These are phyloP conservation scores for Penicillium samsonianum DNA, from an alignment of 495 filamentous ascomycete species.

Conservation along the genomic window DNA sequence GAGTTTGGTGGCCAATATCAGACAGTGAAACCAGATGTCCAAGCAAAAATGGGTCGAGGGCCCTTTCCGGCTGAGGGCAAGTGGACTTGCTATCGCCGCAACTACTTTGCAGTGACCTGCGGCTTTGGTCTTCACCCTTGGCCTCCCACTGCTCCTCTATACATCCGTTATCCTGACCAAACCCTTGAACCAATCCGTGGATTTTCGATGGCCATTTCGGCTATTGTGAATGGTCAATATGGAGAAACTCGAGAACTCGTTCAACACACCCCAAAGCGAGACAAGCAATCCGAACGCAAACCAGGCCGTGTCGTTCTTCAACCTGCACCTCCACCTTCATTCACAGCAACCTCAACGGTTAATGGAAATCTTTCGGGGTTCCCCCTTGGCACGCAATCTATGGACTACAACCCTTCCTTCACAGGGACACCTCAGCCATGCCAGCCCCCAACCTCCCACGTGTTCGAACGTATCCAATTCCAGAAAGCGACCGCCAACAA, in stretches of 20 bases:
- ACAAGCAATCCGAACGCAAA: constrained; percentile 82
- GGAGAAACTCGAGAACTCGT: constrained; percentile 84
- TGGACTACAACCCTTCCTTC: constrained; percentile 46
- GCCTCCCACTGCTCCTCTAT: constrained; percentile 51
- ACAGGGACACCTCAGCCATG: constrained; percentile 33
- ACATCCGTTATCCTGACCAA: constrained; percentile 44
- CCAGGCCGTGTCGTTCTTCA: constrained; percentile 71
- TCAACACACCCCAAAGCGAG: constrained; percentile 92
- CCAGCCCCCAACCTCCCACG: constrained; percentile 51
- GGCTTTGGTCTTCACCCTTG: constrained; percentile 66
- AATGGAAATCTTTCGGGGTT: constrained; percentile 33
- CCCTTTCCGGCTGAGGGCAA: constrained; percentile 84
- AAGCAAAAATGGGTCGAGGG: constrained; percentile 87
- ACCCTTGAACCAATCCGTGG: constrained; percentile 58
- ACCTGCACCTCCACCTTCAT: constrained; percentile 60
- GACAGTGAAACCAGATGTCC: constrained; percentile 71
- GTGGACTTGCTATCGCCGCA: constrained; percentile 95
- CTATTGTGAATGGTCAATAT: constrained; percentile 76
- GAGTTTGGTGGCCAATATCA: constrained; percentile 44
- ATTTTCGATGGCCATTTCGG: constrained; percentile 83
- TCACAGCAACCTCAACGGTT: constrained; percentile 30
- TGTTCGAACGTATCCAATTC: constrained; percentile 95
- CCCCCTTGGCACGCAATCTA: constrained; percentile 35
- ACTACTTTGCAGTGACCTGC: constrained; percentile 91
- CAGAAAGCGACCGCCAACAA: constrained; percentile 97